These are phyloP conservation scores for Aschersonia sp. DNA, from an alignment of 2,329 filamentous ascomycete species.

Conservation along the genomic window DNA sequence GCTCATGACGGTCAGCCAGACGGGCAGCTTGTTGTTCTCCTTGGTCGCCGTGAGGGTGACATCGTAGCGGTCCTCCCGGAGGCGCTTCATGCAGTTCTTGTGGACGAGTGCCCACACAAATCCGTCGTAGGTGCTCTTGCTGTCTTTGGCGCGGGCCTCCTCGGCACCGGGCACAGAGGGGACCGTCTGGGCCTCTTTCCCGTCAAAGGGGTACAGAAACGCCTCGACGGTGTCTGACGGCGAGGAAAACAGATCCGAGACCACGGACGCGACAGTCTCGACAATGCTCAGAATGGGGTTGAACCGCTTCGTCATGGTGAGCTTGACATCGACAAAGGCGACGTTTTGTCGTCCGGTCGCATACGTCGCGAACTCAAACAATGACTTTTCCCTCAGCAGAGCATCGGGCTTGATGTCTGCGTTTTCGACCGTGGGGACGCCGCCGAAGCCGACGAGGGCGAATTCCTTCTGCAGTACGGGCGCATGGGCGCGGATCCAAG, in stretches of 20 bases:
- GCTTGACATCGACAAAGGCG: conserved; percentile 75
- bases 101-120: conserved; percentile 95
- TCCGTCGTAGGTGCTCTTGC: conserved; percentile 63
- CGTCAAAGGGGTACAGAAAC: conserved; percentile 77
- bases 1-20: conserved; percentile 88
- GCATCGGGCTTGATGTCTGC: conserved; percentile 21
- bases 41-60: conserved; percentile 85
- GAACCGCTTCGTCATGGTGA: conserved; percentile 72
- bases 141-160: conserved; percentile 36
- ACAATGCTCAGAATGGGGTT: conserved; percentile 52
- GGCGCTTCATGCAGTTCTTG: conserved; percentile 81
- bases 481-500: conserved; percentile 66
- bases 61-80: conserved; percentile 89
- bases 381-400: conserved; percentile 70
- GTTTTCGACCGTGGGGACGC: conserved; percentile 31
- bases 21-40: conserved; percentile 77
- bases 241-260: conserved; percentile 60
- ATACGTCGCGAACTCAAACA: conserved; percentile 77
- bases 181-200: conserved; percentile 68
- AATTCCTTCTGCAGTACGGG: conserved; percentile 67
- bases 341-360: conserved; percentile 85
- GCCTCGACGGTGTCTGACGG: conserved; percentile 65
- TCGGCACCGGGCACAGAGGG: conserved; percentile 46
- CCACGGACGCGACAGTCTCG: conserved; percentile 57
- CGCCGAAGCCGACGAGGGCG: conserved; percentile 68